A percentile compares a stretch with the other conserved stretches of the same genome.
Conservation (phyloP, 2,329 filamentous ascomycete species). For the Alternaria tenuissima region DNA sequence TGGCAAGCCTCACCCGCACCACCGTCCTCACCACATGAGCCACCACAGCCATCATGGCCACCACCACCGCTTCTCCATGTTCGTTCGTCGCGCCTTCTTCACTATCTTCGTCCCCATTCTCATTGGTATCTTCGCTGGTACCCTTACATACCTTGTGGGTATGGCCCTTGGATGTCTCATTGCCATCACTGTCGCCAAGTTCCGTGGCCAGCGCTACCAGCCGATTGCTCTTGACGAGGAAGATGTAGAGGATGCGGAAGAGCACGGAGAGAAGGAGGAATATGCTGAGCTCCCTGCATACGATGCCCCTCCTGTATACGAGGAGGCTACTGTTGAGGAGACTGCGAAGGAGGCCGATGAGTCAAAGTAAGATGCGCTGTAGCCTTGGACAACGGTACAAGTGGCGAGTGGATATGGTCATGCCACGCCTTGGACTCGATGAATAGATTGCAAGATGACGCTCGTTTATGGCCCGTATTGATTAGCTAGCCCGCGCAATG, state of each 20-base stretch:
- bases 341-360: slow-evolving; percentile 26
- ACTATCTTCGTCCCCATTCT: slow-evolving; percentile 73
- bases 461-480: slow-evolving; percentile 4
- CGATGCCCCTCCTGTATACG: slow-evolving; percentile 51
- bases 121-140: slow-evolving; percentile 73
- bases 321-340: slow-evolving; percentile 43
- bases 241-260: slow-evolving; percentile 37
- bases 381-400: neutral
- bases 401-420: slow-evolving; percentile 6
- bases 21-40: slow-evolving; percentile 34
- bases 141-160: slow-evolving; percentile 71
- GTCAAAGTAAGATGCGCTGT: slow-evolving; percentile 23
- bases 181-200: slow-evolving; percentile 65
- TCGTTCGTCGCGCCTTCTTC: slow-evolving; percentile 62
- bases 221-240: slow-evolving; percentile 45
- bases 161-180: slow-evolving; percentile 71
- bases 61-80: slow-evolving; percentile 41
- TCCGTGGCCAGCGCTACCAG: slow-evolving; percentile 57
- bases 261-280: slow-evolving; percentile 42
- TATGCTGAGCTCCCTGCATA: slow-evolving; percentile 47
- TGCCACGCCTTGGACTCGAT: slow-evolving; percentile 1
- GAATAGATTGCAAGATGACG: slow-evolving; percentile 6
- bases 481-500: slow-evolving; percentile 10
- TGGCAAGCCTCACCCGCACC: slow-evolving; percentile 35
- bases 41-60: slow-evolving; percentile 17